Conservation (phyloP, 2,329 filamentous ascomycete species). For the Cytospora chrysosperma region DNA sequence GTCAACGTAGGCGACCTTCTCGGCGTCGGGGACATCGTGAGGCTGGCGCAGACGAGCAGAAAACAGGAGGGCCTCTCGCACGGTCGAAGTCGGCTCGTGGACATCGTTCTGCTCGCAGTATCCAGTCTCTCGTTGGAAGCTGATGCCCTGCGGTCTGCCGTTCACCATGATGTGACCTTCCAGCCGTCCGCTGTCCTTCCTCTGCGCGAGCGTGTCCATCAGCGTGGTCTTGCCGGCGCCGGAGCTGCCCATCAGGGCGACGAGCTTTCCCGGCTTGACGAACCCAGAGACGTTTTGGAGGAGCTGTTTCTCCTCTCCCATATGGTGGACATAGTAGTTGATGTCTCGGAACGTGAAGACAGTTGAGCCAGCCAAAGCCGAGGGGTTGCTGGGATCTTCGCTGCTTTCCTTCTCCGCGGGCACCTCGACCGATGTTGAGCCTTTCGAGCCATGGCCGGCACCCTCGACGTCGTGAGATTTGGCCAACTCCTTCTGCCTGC, state of each 20-base stretch:
- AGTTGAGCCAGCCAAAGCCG: constrained; percentile 38
- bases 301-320: constrained; percentile 40
- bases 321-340: neutral
- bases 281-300: constrained; percentile 80
- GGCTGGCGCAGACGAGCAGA: constrained; percentile 73
- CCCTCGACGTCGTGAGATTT: neutral
- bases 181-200: constrained; percentile 76
- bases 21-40: constrained; percentile 58
- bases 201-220: constrained; percentile 76
- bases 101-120: constrained; percentile 83
- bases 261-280: constrained; percentile 77
- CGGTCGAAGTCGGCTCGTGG: constrained; percentile 70
- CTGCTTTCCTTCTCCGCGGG: constrained; percentile 17
- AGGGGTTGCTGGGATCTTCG: constrained; percentile 3
- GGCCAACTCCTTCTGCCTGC: neutral
- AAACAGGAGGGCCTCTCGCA: constrained; percentile 74
- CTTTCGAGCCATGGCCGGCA: neutral
- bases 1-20: constrained; percentile 75
- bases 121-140: constrained; percentile 76
- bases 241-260: constrained; percentile 77
- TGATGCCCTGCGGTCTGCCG: constrained; percentile 66
- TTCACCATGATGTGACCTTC: constrained; percentile 74
- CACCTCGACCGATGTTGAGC: neutral
- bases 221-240: constrained; percentile 86
- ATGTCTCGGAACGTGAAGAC: constrained; percentile 58